Percentiles rank a stretch among this genome's conserved stretches.
phyloP scores from a whole-genome alignment of 306 rosid species.

The Vigna angularis region DNA sequence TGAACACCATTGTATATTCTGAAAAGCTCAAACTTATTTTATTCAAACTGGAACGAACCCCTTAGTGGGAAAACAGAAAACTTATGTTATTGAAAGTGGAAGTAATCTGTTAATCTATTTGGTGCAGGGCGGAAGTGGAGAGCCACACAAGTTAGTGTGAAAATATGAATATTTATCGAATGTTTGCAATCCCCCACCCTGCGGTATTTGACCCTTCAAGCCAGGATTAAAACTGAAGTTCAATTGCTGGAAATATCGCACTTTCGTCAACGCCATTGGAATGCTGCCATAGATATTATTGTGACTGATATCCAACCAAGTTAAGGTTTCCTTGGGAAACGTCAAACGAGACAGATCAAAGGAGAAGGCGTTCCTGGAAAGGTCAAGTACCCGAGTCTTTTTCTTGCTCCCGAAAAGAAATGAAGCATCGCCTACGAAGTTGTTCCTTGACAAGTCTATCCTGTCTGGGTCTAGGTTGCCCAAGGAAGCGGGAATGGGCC shows the following conservation, averaged over 20 bases:
- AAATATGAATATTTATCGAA: background rate
- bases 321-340: background rate
- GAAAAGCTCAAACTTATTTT: too few relatives aligned
- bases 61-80: too few relatives aligned
- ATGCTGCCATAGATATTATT: background rate
- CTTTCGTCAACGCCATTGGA: background rate
- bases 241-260: background rate
- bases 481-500: background rate
- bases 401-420: background rate
- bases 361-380: background rate
- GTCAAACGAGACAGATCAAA: background rate
- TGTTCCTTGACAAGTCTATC: background rate
- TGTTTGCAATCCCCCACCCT: background rate
- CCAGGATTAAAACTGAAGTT: background rate
- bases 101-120: background rate
- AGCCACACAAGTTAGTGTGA: slow-evolving; percentile 5
- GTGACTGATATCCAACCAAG: background rate
- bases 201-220: background rate
- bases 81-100: too few relatives aligned
- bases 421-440: background rate
- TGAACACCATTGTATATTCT: too few relatives aligned
- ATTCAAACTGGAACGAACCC: too few relatives aligned
- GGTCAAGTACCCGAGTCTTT: background rate
- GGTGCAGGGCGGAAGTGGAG: background rate
- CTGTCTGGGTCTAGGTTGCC: background rate